phyloP scores from a whole-genome alignment of 441 rosid species.

The Capsella rubella region DNA sequence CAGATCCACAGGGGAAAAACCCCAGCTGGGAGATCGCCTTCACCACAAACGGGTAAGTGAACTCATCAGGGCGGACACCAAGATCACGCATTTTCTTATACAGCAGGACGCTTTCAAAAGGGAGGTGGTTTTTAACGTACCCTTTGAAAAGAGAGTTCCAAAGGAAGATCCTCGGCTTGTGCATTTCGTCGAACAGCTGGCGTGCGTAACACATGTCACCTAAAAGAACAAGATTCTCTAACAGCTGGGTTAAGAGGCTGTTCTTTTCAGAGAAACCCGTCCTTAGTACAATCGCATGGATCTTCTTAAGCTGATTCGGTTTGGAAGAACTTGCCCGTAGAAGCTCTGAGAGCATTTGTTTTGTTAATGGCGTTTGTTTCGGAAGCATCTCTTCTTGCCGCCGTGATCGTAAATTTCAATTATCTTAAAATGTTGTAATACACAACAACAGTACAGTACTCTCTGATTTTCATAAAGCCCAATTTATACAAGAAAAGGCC shows the following conservation, averaged over 20 bases:
- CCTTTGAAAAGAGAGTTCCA: conserved; percentile 61
- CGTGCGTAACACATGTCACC: conserved; percentile 53
- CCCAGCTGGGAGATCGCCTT: conserved; percentile 50
- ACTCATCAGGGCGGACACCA: conserved; percentile 51
- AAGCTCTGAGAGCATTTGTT: conserved; percentile 46
- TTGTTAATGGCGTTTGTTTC: conserved; percentile 41
- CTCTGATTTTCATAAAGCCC: conserved; percentile 5
- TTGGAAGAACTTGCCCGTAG: conserved; percentile 44
- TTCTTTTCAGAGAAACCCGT: conserved; percentile 53
- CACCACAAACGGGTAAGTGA: conserved; percentile 54
- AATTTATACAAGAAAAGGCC: not conserved
- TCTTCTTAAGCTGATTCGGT: conserved; percentile 46
- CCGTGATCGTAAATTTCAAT: not conserved
- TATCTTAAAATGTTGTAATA: not conserved
- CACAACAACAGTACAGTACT: not conserved
- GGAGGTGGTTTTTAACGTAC: conserved; percentile 37
- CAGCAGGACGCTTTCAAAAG: conserved; percentile 36
- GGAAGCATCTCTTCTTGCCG: conserved; percentile 33
- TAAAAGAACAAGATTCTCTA: conserved; percentile 19
- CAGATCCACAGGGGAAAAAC: conserved; percentile 31
- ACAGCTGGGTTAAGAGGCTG: conserved; percentile 51
- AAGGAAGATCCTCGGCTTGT: conserved; percentile 53
- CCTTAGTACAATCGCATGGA: conserved; percentile 50
- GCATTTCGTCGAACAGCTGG: conserved; percentile 61
- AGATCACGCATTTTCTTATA: conserved; percentile 45